A percentile compares a stretch with the other conserved stretches of the same genome.
These are phyloP conservation scores for Pseudohyphozyma bogoriensis DNA, from an alignment of 768 basidiomycete species.

Conservation along the genomic window DNA sequence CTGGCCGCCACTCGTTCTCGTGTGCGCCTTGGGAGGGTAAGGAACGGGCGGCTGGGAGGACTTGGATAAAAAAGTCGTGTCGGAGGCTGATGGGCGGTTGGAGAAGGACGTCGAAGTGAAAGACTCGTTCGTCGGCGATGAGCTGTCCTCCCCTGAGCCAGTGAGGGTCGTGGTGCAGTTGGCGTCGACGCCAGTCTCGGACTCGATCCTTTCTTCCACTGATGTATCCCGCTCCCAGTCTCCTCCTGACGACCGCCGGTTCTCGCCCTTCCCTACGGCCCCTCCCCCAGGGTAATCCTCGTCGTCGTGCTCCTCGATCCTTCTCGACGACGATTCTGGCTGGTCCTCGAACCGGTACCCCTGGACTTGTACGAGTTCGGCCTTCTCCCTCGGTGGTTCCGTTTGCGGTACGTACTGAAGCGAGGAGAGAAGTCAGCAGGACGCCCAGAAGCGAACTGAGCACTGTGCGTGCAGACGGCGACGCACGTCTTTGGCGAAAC, in stretches of 20 bases:
- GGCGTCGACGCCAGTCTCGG: not conserved
- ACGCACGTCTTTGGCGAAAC: constrained; percentile 20
- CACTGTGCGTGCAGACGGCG: too few relatives aligned
- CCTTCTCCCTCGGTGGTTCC: constrained; percentile 16
- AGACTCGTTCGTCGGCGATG: not conserved
- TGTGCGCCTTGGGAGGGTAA: not conserved
- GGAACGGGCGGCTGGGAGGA: not conserved
- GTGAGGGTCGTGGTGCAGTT: not conserved
- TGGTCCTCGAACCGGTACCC: constrained; percentile 17
- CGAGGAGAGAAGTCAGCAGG: not conserved
- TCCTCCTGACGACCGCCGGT: too few relatives aligned
- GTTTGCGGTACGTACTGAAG: constrained; percentile 19
- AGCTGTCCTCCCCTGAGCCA: not conserved
- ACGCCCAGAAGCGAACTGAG: not conserved
- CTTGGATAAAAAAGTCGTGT: not conserved
- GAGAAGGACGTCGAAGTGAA: not conserved
- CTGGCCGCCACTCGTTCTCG: not conserved
- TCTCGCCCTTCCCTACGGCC: not conserved
- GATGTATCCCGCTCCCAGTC: not conserved
- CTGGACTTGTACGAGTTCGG: constrained; percentile 14
- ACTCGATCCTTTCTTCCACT: too few relatives aligned
- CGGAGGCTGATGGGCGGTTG: not conserved
- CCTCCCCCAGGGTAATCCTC: not conserved
- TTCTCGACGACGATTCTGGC: not conserved
- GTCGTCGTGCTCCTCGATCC: not conserved